phyloP scores from a whole-genome alignment of 495 filamentous ascomycete species.

The Penicillium silybi region DNA sequence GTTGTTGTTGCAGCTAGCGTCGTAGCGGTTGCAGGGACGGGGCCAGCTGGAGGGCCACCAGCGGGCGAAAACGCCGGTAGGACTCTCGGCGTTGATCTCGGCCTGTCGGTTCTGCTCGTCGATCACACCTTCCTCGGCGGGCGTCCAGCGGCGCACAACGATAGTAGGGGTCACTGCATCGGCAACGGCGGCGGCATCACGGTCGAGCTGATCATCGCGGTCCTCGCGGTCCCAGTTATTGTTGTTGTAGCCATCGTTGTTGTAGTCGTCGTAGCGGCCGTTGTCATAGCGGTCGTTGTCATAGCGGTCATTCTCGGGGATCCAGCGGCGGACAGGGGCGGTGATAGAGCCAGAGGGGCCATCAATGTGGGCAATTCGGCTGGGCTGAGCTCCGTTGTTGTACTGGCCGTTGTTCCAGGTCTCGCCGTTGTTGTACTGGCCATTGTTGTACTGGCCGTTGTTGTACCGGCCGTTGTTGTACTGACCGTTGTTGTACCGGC shows the following conservation, averaged over 20 bases:
- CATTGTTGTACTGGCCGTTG: neutral
- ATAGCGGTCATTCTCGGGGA: neutral
- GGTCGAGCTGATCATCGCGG: too few species aligned
- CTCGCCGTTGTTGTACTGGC: neutral
- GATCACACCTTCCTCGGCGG: neutral
- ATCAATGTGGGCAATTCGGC: neutral
- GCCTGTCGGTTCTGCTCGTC: neutral
- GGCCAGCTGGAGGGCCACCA: neutral
- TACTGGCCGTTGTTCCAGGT: neutral
- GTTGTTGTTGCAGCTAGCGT: conserved; percentile 4
- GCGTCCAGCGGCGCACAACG: neutral
- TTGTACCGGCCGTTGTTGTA: conserved; percentile 9
- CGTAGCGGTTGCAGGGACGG: conserved; percentile 8
- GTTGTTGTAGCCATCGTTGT: conserved; percentile 3
- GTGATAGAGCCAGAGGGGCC: neutral
- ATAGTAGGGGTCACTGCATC: neutral
- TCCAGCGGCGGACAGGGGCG: neutral
- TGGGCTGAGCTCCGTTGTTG: neutral
- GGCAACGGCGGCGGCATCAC: neutral
- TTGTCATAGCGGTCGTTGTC: neutral
- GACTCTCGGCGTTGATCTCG: neutral
- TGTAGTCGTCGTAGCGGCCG: neutral
- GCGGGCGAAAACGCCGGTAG: neutral
- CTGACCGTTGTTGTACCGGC: conserved; percentile 7
- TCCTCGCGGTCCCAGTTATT: neutral